Base-by-base conservation (phyloP, 805 yeast species). In the Zygoascus tannicola region DNA sequence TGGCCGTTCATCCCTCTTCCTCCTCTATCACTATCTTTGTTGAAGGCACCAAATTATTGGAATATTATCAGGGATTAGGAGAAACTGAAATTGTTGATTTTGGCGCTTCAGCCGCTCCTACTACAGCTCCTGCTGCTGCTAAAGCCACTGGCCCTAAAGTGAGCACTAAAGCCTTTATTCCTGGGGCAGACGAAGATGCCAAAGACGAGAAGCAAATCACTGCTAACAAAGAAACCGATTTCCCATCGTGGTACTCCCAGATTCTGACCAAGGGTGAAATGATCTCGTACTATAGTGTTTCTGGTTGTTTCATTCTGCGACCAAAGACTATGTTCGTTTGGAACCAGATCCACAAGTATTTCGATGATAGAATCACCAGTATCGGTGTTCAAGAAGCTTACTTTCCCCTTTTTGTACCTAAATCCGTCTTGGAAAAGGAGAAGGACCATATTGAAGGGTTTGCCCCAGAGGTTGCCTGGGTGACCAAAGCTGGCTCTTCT, bases 391-490 rank as follows among this genome's bases (percentile, higher is more conserved):
- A 81, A 58, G 92, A 92, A 67, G 82, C 97, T 21, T 90, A 90
- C 66, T 92, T 92, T 83, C 99, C 99, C 52, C 85, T 92, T 97
- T 92, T 92, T 61, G 97, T 92, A 41, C 87, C 97, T 7, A 73
- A 85, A 38, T 77, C 80, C 56, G 98, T 94, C 19, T 73, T 92
- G 58, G 97, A 94, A 70, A 86, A 81, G 70, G 99, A 92, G 73
- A 92, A 92, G 69, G 99, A 92, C 62, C 99, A 92, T 64, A 78
- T 92, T 56, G 98, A 92, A 68, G 99, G 99, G 37, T 92, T 92
- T 64, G 98, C 99, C 38, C 98, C 99, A 21, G 99, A 92, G 68
- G 99, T 92, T 45, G 99, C 99, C 21, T 92, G 99, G 99, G 98
- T 92, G 55, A 92, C 99, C 45, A 79, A 73, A 58, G 99, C 99